Conservation (phyloP, 257 asterid species). For the Solanum corneliomulleri region DNA sequence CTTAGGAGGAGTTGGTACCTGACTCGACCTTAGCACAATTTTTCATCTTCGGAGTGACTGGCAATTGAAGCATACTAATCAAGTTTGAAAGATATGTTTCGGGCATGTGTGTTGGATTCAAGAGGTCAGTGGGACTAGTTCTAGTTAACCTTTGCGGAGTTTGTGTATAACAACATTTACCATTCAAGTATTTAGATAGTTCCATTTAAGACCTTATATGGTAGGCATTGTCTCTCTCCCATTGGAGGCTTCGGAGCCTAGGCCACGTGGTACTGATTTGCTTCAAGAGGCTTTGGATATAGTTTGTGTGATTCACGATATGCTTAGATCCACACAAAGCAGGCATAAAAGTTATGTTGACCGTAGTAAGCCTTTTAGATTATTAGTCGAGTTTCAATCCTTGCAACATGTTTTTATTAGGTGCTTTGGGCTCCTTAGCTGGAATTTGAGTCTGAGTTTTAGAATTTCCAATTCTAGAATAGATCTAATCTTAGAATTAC, state of each 20-base stretch:
- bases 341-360: background rate
- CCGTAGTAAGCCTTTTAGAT: background rate
- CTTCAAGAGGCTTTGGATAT: background rate
- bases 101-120: background rate
- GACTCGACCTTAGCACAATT: background rate
- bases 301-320: background rate
- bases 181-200: background rate
- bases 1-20: background rate
- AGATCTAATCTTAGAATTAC: background rate
- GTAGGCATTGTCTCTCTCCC: background rate
- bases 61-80: background rate
- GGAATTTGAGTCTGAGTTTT: background rate
- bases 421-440: background rate
- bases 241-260: background rate
- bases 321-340: background rate
- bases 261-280: background rate
- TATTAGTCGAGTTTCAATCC: background rate
- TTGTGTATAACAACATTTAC: background rate
- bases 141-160: background rate
- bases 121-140: background rate
- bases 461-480: background rate
- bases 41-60: too few relatives aligned
- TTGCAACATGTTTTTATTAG: background rate
- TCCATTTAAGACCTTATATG: background rate
- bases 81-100: background rate